phyloP scores from a whole-genome alignment of 495 filamentous ascomycete species.

The Tuber borchii region DNA sequence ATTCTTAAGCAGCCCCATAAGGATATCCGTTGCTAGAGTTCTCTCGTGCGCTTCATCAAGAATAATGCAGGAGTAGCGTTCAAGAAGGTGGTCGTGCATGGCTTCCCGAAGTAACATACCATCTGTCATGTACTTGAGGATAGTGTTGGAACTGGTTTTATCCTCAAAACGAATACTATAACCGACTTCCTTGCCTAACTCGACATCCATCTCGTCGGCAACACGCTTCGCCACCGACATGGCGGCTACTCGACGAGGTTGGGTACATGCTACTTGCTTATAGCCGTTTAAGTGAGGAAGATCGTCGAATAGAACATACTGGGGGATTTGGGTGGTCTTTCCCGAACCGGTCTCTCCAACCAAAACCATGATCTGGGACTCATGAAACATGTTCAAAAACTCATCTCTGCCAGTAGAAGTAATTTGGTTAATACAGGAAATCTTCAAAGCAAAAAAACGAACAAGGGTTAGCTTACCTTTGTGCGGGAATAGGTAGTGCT shows the following conservation, averaged over 20 bases:
- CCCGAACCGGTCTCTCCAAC: constrained; percentile 99
- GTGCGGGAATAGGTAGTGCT: constrained; percentile 80
- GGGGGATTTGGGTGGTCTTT: constrained; percentile 97
- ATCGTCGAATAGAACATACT: constrained; percentile 96
- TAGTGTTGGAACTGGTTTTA: constrained; percentile 79
- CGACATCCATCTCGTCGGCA: constrained; percentile 91
- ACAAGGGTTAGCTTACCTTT: constrained; percentile 55
- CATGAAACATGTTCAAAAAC: constrained; percentile 86
- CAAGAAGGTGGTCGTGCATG: constrained; percentile 90
- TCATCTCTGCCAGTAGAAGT: constrained; percentile 60
- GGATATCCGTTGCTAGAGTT: constrained; percentile 87
- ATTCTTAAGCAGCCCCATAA: constrained; percentile 92
- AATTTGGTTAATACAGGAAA: constrained; percentile 9
- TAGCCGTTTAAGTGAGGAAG: constrained; percentile 67
- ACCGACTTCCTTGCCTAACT: constrained; percentile 88
- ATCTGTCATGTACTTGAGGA: constrained; percentile 99
- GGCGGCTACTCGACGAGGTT: constrained; percentile 93
- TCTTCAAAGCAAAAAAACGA: constrained; percentile 11
- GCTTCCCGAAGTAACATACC: constrained; percentile 97
- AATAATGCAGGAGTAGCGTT: constrained; percentile 94
- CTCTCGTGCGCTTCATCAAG: constrained; percentile 97
- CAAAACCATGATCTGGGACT: constrained; percentile 91
- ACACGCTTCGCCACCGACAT: constrained; percentile 99
- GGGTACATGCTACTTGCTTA: constrained; percentile 94
- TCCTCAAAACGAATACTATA: constrained; percentile 99